Evolutionary conservation across 352 stramenopile genomes (phyloP), one percentile per base, ranked within the genome.

Genomic region (Phytopythium boreale): DNA sequence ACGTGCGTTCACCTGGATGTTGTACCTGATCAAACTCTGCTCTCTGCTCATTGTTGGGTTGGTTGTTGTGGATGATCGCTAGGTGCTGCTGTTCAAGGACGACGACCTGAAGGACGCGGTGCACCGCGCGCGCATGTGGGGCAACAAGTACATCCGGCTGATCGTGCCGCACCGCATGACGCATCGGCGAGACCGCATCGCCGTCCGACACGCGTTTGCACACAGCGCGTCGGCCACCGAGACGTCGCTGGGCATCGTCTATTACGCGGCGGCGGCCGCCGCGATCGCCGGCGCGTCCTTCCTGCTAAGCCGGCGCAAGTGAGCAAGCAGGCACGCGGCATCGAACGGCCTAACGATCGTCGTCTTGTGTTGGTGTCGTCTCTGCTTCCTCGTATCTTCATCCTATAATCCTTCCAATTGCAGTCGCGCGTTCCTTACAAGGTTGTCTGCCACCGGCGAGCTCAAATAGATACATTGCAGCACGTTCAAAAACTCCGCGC

Each of bases 81-180:
- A 93, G 79, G 72, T 96, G 15, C 50, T 96, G 20, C 69, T 96
- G 20, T 93, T 90, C 34, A 83, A 82, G 15, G 83, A 96, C 64
- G 76, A 83, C 6, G 87, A 96, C 56, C 71, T 96, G 20, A 90
- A 91, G 59, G 82, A 93, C 50, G 86, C 85, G 9, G 87, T 96
- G 12, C 82, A 80, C 20, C 78, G 82, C 56, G 87, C 87, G 8
- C 83, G 82, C 17, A 91, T 74, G 55, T 93, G 84, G 76, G 84
- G 82, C 34, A 93, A 91, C 73, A 92, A 93, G 63, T 94, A 93
- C 61, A 82, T 96, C 51, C 82, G 84, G 0, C 69, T 96, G 4
- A 86, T 87, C 39, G 69, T 93, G 34, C 74, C 80, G 49, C 77
- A 87, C 27, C 74, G 80, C 19, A 66, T 88, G 24, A 59, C 66